Base-by-base conservation (phyloP, 2,329 filamentous ascomycete genomes). In the Ceratocystis colombiana region DNA sequence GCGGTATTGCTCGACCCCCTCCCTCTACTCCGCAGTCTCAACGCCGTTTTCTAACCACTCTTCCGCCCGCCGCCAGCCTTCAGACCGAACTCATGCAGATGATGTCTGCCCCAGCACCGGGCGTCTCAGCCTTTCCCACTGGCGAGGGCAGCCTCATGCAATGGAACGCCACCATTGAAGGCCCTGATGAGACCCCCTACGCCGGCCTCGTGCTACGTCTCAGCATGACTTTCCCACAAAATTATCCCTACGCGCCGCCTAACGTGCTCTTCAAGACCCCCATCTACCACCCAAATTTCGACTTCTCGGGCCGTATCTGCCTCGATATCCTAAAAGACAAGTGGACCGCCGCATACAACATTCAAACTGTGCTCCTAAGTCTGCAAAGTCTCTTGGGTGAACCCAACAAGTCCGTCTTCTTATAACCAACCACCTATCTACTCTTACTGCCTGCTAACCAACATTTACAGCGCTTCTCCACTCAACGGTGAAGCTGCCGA, bases 261-360 rank as follows among this genome's bases (percentile, higher is more conserved):
- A 90, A 88, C 1, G 94, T 99, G 20, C 83, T 96, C 68, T 99
- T 96, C 85, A 96, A 92, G 80, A 99, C 95, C 5, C 94, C 94
- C 46, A 96, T 99, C 77, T 99, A 97, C 81, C 94, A 99, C 77
- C 94, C 94, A 65, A 99, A 99, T 72, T 90, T 99, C 71, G 94
- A 99, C 78, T 96, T 99, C 79, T 92, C 89, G 2, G 94, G 94
- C 50, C 85, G 94, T 66, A 99, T 99, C 77, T 99, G 94, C 76
- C 82, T 99, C 68, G 95, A 99, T 74, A 99, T 99, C 71, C 82
- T 99, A 70, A 97, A 96, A 82, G 94, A 97, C 77, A 96, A 96
- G 79, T 99, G 94, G 94, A 96, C 91, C 68, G 91, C 94, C 20
- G 92, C 95, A 55, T 95, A 96, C 82, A 97, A 97, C 74, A 91